phyloP scores from a whole-genome alignment of 164 flowering plant genomes.

The Magnolia officinalis region DNA sequence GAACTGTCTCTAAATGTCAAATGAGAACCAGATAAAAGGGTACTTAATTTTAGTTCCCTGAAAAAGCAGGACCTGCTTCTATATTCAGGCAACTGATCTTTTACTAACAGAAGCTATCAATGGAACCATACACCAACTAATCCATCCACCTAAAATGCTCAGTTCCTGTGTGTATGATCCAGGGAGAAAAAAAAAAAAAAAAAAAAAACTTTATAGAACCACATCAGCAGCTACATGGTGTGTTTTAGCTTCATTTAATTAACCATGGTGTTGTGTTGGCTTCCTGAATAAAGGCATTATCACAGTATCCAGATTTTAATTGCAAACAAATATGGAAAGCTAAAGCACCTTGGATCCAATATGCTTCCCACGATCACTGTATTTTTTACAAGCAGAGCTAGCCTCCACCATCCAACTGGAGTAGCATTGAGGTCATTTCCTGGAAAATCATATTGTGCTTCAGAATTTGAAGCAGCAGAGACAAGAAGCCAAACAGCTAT shows the following conservation, averaged over 20 bases:
- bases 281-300: too few relatives aligned
- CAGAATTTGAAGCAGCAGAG: slow-evolving; percentile 38
- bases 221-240: not conserved
- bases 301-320: not conserved
- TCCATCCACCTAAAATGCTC: not conserved
- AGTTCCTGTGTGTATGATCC: not conserved
- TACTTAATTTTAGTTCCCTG: too few relatives aligned
- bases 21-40: too few relatives aligned
- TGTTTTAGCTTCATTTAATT: not conserved
- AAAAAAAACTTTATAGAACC: too few relatives aligned
- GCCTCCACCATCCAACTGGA: slow-evolving; percentile 56
- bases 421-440: slow-evolving; percentile 20
- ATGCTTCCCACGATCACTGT: slow-evolving; percentile 48
- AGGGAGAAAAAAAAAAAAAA: too few relatives aligned
- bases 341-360: slow-evolving; percentile 66
- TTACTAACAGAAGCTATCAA: not conserved
- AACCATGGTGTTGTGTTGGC: not conserved
- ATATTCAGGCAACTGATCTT: not conserved
- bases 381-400: slow-evolving; percentile 63
- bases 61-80: not conserved
- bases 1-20: too few relatives aligned
- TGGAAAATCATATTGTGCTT: slow-evolving; percentile 21
- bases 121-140: not conserved
- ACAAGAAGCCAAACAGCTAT: slow-evolving; percentile 72
- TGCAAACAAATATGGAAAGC: slow-evolving; percentile 1